Percentiles rank a stretch among this genome's conserved stretches.
These are phyloP conservation scores for Rhodotorula sp. DNA, from an alignment of 1,284 basidiomycete species.

Conservation along the genomic window DNA sequence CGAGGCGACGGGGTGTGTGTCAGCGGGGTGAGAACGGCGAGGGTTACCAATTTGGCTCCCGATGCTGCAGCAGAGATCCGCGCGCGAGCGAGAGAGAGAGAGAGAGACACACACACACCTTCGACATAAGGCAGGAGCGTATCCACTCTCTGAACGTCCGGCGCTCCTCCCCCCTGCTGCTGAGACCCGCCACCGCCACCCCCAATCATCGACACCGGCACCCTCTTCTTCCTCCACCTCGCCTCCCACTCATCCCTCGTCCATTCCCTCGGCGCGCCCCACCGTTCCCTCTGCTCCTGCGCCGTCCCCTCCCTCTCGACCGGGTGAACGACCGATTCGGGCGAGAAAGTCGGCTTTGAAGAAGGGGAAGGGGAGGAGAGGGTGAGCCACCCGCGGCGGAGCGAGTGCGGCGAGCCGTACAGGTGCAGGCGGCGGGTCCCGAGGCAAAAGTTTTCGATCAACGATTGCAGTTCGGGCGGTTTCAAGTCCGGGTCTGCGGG, in stretches of 20 bases:
- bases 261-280: constrained; percentile 15
- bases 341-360: not conserved
- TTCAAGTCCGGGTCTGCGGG: constrained; percentile 68
- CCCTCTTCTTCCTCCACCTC: constrained; percentile 10
- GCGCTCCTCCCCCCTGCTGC: constrained; percentile 39
- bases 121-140: constrained; percentile 25
- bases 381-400: constrained; percentile 90
- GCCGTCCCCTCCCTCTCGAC: constrained; percentile 1
- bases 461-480: constrained; percentile 90
- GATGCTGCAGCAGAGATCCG: too few relatives aligned
- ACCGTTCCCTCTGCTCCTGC: constrained; percentile 1
- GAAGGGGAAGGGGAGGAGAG: constrained; percentile 54
- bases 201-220: not conserved
- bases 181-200: not conserved
- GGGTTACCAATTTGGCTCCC: too few relatives aligned
- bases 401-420: constrained; percentile 69
- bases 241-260: constrained; percentile 51
- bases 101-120: constrained; percentile 56
- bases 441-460: constrained; percentile 97
- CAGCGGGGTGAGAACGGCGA: not conserved
- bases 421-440: constrained; percentile 87
- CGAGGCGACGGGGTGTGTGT: not conserved
- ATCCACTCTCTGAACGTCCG: constrained; percentile 26
- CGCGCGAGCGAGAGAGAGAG: not conserved
- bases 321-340: not conserved